These are phyloP conservation scores for Pistacia atlantica DNA, from an alignment of 345 rosid genomes.

Conservation along the genomic window DNA sequence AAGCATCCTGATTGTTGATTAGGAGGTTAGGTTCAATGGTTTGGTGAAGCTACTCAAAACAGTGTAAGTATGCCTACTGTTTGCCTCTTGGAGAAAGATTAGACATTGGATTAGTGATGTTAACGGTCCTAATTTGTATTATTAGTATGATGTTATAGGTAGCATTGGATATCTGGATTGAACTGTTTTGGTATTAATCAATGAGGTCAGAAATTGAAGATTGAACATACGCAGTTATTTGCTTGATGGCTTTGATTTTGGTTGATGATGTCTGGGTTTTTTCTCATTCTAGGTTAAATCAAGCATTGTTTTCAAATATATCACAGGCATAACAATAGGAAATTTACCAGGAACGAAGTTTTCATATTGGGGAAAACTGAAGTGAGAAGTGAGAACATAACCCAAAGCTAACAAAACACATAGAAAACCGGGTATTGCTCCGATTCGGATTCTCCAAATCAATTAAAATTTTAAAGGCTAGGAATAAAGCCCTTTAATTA, in stretches of 20 bases:
- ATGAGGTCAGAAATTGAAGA: not conserved
- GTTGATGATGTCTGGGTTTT: not conserved
- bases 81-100: not conserved
- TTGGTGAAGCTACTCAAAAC: not conserved
- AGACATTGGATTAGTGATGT: not conserved
- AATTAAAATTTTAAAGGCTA: too few relatives aligned
- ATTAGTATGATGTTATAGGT: not conserved
- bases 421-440: too few relatives aligned
- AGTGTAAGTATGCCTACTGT: not conserved
- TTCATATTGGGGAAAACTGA: not conserved
- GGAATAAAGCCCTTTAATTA: too few relatives aligned
- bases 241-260: not conserved
- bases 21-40: slow-evolving; percentile 18
- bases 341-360: not conserved
- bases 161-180: not conserved
- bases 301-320: not conserved
- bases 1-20: not conserved
- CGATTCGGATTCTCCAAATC: too few relatives aligned
- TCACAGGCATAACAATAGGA: not conserved
- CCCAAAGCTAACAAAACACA: too few relatives aligned
- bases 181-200: not conserved
- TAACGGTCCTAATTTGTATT: not conserved
- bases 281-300: not conserved
- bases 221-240: not conserved
- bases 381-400: not conserved